Evolutionary conservation across 2,329 filamentous ascomycete species (phyloP).

Genomic region (Pestalotiopsis sp.): DNA sequence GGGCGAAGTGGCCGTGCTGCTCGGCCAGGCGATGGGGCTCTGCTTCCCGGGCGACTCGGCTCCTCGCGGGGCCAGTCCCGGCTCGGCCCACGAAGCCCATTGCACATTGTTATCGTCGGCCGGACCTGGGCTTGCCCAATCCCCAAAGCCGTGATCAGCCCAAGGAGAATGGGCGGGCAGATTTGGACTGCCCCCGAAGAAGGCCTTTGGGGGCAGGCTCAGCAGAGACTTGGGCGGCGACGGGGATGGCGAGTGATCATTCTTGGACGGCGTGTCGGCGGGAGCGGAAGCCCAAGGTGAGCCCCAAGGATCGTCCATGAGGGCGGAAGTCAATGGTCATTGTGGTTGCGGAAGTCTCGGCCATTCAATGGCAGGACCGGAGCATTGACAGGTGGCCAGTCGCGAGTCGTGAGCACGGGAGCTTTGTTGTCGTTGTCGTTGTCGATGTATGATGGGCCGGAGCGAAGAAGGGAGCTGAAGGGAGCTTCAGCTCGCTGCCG

Average conservation of each 20-base stretch:
- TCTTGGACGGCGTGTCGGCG: constrained; percentile 32
- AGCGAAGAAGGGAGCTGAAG: too few species aligned
- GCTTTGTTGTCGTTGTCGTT: too few species aligned
- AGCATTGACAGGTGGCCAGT: neutral
- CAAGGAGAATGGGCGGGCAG: constrained; percentile 41
- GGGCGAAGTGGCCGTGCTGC: constrained; percentile 38
- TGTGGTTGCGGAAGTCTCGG: constrained; percentile 20
- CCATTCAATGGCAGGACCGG: constrained; percentile 2
- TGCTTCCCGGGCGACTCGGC: constrained; percentile 35
- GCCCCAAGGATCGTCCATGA: constrained; percentile 67
- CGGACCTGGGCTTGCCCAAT: constrained; percentile 38
- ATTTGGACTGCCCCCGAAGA: constrained; percentile 37
- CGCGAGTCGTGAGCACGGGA: neutral
- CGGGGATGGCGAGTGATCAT: constrained; percentile 32
- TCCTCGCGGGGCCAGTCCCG: constrained; percentile 30
- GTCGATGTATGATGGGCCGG: too few species aligned
- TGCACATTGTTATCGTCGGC: constrained; percentile 23
- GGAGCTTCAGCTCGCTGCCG: too few species aligned
- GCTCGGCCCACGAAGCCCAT: constrained; percentile 36
- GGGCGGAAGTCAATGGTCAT: constrained; percentile 30
- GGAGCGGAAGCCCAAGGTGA: constrained; percentile 59
- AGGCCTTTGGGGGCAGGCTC: constrained; percentile 44
- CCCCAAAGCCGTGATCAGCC: constrained; percentile 41
- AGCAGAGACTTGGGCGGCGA: constrained; percentile 36
- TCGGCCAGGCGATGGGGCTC: constrained; percentile 44